Conservation (phyloP, 495 filamentous ascomycete genomes). For the Neurospora hispaniola region DNA sequence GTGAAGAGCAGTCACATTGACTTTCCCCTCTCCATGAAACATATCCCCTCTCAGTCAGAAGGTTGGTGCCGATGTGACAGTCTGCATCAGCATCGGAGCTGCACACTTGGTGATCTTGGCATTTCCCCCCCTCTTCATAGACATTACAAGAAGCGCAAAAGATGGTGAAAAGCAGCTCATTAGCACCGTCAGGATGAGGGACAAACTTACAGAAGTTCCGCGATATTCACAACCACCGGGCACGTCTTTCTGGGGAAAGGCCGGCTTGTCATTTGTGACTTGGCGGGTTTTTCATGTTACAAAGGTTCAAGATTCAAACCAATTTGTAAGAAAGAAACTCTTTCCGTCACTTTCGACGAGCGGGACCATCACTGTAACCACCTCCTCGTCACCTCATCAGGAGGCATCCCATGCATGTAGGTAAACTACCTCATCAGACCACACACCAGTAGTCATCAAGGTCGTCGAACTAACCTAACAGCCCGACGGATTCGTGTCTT, state of each 20-base stretch:
- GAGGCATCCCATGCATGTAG: neutral
- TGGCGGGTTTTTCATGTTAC: neutral
- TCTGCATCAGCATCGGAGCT: neutral
- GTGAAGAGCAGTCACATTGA: neutral
- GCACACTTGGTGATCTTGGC: neutral
- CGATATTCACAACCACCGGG: neutral
- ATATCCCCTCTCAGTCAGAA: neutral
- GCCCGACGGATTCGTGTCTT: neutral
- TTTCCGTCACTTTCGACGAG: neutral
- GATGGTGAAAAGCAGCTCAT: neutral
- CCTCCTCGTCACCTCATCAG: neutral
- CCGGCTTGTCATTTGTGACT: neutral
- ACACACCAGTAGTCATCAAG: neutral
- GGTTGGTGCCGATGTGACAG: neutral
- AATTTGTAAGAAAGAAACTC: neutral
- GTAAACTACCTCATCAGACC: neutral
- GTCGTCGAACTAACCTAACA: neutral
- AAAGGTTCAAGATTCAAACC: neutral
- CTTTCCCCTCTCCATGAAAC: neutral
- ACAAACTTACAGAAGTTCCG: neutral
- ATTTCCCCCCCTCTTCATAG: neutral
- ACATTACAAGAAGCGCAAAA: neutral
- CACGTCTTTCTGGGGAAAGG: neutral
- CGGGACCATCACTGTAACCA: neutral
- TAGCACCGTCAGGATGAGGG: neutral